These are phyloP conservation scores for Aspergillus terreus DNA, from an alignment of 2,329 filamentous ascomycete species.

Conservation along the genomic window DNA sequence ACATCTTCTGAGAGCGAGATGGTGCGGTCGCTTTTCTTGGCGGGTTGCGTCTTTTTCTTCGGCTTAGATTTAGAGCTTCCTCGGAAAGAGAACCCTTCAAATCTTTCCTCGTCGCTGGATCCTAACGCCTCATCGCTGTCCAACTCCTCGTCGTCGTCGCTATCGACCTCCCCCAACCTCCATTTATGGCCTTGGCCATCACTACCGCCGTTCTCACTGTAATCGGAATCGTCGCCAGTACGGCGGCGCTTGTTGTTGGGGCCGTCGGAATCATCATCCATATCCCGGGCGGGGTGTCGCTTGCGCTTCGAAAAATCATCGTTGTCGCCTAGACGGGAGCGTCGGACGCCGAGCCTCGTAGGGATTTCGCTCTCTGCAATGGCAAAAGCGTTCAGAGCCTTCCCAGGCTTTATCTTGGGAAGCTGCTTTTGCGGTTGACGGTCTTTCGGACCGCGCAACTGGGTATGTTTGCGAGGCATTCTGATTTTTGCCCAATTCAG, in stretches of 20 bases:
- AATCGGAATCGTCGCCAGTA: constrained; percentile 38
- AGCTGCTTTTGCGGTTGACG: constrained; percentile 39
- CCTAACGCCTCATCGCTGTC: constrained; percentile 82
- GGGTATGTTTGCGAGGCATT: constrained; percentile 42
- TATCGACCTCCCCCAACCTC: constrained; percentile 68
- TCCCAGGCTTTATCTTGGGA: constrained; percentile 45
- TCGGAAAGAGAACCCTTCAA: constrained; percentile 70
- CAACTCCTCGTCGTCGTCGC: constrained; percentile 65
- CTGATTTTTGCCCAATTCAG: not conserved
- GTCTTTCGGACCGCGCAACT: constrained; percentile 38
- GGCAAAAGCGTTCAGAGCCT: constrained; percentile 59
- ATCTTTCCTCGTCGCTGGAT: constrained; percentile 80
- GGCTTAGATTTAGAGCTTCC: constrained; percentile 50
- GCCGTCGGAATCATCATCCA: constrained; percentile 36
- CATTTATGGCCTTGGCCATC: constrained; percentile 85
- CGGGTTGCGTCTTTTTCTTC: constrained; percentile 24
- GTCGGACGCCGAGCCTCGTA: constrained; percentile 51
- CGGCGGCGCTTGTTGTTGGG: constrained; percentile 44
- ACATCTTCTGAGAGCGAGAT: constrained; percentile 51
- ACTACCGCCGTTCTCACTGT: constrained; percentile 67
- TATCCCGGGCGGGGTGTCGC: constrained; percentile 33
- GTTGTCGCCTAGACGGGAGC: constrained; percentile 58
- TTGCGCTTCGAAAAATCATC: constrained; percentile 45
- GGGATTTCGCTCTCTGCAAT: constrained; percentile 59
- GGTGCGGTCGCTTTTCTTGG: constrained; percentile 29